Base-by-base conservation (phyloP, 1,284 basidiomycete genomes). In the Rhodotorula glutinis region DNA sequence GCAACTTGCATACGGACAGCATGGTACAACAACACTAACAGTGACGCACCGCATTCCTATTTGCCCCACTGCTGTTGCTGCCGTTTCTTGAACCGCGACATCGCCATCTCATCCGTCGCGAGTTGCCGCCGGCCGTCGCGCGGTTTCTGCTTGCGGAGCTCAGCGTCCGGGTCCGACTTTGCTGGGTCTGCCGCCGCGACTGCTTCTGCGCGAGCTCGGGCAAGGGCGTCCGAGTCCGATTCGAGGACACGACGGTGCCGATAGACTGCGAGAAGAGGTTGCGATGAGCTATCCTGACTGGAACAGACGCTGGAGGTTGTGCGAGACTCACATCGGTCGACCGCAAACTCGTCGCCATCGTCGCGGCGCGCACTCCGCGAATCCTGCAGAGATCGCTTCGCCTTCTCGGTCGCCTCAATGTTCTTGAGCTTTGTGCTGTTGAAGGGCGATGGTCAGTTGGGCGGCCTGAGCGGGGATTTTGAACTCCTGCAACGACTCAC, bases 371-470 rank as follows among this genome's bases (percentile, higher is more conserved):
- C 43, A 2, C 21, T 16, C 11, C 40, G 51, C 29, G 81, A 25
- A 2, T 96, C 91, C 3, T 88, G 85, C 43, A 94, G 87, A 23
- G 84, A 82, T 2, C 91, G 84, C 79, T 97, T 97, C 0, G 93
- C 95, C 73, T 90, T 92, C 77, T 98, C 95, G 0, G 95, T 98
- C 65, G 94, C 89, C 77, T 96, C 92, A 56, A 98, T 98, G 77
- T 97, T 98, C 78, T 89, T 88, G 66, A 98, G 80, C 27, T 94
- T 88, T 21, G 88, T 84, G 71, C 93, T 96, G 68, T 13, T 10
- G 3, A 3, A 56, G 21, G n/a, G n/a, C n/a, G n/a, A n/a, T n/a
- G n/a, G n/a, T n/a, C n/a, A n/a, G n/a, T n/a, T n/a, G n/a, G n/a
- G n/a, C n/a, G n/a, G n/a, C n/a, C n/a, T n/a, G n/a, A n/a, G n/a